phyloP scores from a whole-genome alignment of 2,329 filamentous ascomycete species.

The Penicillium sp. region DNA sequence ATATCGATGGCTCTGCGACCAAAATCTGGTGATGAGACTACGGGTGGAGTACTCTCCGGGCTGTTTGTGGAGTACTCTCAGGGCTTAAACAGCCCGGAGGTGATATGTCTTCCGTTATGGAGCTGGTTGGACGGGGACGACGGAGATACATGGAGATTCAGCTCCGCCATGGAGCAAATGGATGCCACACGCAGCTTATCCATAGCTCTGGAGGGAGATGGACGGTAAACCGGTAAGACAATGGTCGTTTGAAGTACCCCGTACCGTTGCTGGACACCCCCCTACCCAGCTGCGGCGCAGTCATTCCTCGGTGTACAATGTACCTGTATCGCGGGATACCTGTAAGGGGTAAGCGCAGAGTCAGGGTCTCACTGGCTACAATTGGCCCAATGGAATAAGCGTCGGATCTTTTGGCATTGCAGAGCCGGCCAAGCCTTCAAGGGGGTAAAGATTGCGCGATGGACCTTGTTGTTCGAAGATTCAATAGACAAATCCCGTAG shows the following conservation, averaged over 20 bases:
- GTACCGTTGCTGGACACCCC: neutral
- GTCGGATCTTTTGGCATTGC: neutral
- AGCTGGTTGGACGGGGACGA: neutral
- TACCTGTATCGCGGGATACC: conserved; percentile 1
- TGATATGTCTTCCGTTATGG: neutral
- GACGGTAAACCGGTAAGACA: neutral
- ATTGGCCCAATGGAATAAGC: neutral
- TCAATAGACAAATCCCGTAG: neutral
- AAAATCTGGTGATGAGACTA: neutral
- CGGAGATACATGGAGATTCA: neutral
- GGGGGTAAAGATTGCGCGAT: conserved; percentile 1
- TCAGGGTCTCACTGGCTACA: neutral
- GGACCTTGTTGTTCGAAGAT: neutral
- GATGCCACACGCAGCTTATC: neutral
- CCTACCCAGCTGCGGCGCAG: neutral
- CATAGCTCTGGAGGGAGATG: neutral
- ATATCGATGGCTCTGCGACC: neutral
- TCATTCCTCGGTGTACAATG: neutral
- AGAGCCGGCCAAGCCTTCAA: neutral
- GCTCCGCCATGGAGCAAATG: neutral
- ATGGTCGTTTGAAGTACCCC: too few relatives aligned
- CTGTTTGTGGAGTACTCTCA: too few relatives aligned
- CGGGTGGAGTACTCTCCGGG: too few relatives aligned
- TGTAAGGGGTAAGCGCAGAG: conserved; percentile 1
- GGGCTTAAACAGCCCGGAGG: neutral